Percentiles rank a stretch among this genome's conserved stretches.
Conservation (phyloP, 805 yeast species). For the Myxozyma neglecta region DNA sequence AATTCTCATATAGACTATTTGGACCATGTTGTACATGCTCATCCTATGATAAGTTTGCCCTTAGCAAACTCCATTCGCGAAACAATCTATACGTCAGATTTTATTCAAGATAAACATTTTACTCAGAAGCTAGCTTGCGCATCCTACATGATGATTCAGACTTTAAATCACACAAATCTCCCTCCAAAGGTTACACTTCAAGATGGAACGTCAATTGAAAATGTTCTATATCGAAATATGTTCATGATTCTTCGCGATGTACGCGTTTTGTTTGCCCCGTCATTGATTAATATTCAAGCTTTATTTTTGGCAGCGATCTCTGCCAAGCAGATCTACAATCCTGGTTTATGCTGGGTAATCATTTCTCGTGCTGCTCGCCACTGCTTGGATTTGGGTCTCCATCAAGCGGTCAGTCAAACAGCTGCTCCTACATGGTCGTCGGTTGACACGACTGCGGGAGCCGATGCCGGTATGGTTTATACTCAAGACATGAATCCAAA, state of each 20-base stretch:
- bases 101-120: slow-evolving; percentile 12
- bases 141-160: slow-evolving; percentile 25
- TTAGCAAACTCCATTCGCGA: slow-evolving; percentile 13
- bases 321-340: slow-evolving; percentile 25
- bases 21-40: background rate
- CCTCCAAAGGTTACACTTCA: background rate
- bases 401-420: background rate
- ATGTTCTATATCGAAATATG: slow-evolving; percentile 15
- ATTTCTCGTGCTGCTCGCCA: slow-evolving; percentile 26
- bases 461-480: slow-evolving; percentile 24
- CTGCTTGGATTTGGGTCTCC: slow-evolving; percentile 23
- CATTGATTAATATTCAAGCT: slow-evolving; percentile 22
- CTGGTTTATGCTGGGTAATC: slow-evolving; percentile 28
- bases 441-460: background rate
- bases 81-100: slow-evolving; percentile 5
- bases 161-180: slow-evolving; percentile 1
- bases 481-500: background rate
- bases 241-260: slow-evolving; percentile 21
- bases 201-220: slow-evolving; percentile 17
- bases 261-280: slow-evolving; percentile 21
- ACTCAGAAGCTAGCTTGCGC: slow-evolving; percentile 23
- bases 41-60: slow-evolving; percentile 9
- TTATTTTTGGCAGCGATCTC: slow-evolving; percentile 22
- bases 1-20: slow-evolving; percentile 4
- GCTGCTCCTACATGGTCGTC: background rate